Evolutionary conservation across 331 rosid species (phyloP).

Genomic region (Erythrophleum ivorense): DNA sequence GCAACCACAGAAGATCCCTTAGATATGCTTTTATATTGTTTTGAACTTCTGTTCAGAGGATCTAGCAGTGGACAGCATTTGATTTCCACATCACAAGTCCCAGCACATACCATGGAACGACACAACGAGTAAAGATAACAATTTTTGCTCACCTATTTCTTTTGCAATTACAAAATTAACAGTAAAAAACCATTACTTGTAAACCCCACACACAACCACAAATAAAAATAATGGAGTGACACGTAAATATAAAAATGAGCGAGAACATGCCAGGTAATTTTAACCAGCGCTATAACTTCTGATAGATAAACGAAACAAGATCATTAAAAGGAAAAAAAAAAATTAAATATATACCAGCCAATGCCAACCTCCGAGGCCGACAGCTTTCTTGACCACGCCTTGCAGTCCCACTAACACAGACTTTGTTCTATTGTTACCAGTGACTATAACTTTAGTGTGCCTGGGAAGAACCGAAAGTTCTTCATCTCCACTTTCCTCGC

Average conservation of each 20-base stretch:
- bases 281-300: background rate
- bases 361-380: slow-evolving; percentile 85
- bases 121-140: background rate
- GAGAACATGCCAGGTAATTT: background rate
- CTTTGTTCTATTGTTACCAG: slow-evolving; percentile 77
- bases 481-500: slow-evolving; percentile 74
- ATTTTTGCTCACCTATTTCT: background rate
- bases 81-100: background rate
- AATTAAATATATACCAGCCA: slow-evolving; percentile 64
- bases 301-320: background rate
- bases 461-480: slow-evolving; percentile 77
- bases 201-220: background rate
- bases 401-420: slow-evolving; percentile 78
- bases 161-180: background rate
- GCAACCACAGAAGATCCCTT: background rate
- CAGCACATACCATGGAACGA: background rate
- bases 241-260: background rate
- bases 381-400: slow-evolving; percentile 85
- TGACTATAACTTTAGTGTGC: slow-evolving; percentile 78
- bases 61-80: too few species aligned
- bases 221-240: background rate
- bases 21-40: background rate
- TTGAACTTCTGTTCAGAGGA: background rate
- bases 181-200: background rate
- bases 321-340: background rate